Base-by-base conservation (phyloP, 805 yeast genomes). In the Cyberlindnera nakhonratchasimensis region DNA sequence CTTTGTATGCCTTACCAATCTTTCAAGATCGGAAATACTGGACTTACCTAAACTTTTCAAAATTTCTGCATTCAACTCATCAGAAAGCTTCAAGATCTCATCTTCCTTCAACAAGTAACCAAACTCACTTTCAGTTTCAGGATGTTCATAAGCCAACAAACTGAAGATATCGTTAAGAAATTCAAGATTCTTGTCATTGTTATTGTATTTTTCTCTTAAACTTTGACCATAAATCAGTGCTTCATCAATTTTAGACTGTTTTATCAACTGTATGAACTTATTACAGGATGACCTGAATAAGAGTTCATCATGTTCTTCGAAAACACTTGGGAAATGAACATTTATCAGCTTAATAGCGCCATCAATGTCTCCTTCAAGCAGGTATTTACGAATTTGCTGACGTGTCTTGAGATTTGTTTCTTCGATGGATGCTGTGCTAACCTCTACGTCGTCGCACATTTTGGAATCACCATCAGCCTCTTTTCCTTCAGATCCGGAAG, bases 61-160 rank as follows among this genome's bases (percentile, higher is more conserved):
- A 14, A 73, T 67, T 26, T 70, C 66, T 8, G 71, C 59, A 40
- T 70, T 70, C 29, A 76, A 50, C 29, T 62, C 66, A 45, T 74
- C 76, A 31, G 70, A 63, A 21, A 71, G 47, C 37, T 66, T 66
- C 2, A 52, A 50, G 14, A 69, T 57, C 38, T 72, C 72, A 9
- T 60, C 59, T 10, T 53, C 55, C 21, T 63, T 63, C 28, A 73
- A 54, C 24, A 66, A 48, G 37, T 62, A 59, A 14, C 72, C 70
- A 34, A 65, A 65, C 24, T 67, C 71, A 4, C 71, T 57, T 4
- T 55, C 45, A 5, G 20, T 20, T 32, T 46, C 43, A 1, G 82
- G 82, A 39, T 77, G 65, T 9, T 70, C 70, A 47, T 71, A 79
- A 3, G 82, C 80, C 34, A 80, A 54, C 22, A 80, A 57, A 3